These are phyloP conservation scores for Solanum hybrid DNA, from an alignment of 305 asterid species.

Conservation along the genomic window DNA sequence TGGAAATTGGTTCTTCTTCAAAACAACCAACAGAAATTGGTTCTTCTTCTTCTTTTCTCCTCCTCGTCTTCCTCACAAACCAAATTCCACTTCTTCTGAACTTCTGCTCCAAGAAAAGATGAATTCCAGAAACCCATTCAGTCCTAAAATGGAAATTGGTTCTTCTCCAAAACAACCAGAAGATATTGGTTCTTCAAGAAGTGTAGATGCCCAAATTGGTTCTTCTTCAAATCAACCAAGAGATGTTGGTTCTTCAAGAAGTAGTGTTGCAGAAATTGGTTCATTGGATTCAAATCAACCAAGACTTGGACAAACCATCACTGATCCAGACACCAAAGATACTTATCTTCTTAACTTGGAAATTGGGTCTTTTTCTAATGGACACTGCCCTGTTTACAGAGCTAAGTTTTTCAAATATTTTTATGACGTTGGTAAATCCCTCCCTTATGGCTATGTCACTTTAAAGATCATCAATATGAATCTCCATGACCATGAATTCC, in stretches of 20 bases:
- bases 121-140: not conserved
- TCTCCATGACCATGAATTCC: not conserved
- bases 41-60: not conserved
- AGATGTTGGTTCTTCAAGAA: not conserved
- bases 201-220: not conserved
- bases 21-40: not conserved
- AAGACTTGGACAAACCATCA: not conserved
- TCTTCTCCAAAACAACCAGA: not conserved
- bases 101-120: not conserved
- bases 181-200: not conserved
- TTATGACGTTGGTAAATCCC: not conserved
- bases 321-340: not conserved
- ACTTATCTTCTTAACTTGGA: not conserved
- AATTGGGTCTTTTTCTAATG: not conserved
- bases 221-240: not conserved
- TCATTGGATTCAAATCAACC: not conserved
- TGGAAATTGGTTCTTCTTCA: not conserved
- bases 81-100: not conserved
- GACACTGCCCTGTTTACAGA: not conserved
- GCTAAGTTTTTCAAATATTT: not conserved
- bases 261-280: not conserved
- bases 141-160: not conserved
- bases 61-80: not conserved
- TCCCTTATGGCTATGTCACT: not conserved
- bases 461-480: not conserved